These are phyloP conservation scores for Cymbidium sinense DNA, from an alignment of 106 monocot species.

Conservation along the genomic window DNA sequence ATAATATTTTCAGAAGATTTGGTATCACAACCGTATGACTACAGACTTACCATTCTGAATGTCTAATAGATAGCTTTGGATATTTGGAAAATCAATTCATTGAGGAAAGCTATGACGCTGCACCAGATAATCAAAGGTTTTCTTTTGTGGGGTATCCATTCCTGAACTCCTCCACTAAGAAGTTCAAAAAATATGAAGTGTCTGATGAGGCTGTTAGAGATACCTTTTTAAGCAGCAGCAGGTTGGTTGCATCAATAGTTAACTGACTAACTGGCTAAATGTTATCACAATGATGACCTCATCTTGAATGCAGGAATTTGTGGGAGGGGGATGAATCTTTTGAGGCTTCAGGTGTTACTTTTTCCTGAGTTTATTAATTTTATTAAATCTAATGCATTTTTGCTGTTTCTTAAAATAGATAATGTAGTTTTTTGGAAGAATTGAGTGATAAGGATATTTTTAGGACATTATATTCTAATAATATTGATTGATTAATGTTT, in stretches of 20 bases:
- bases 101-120: constrained; percentile 12
- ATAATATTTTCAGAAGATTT: neutral
- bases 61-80: constrained; percentile 18
- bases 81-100: constrained; percentile 13
- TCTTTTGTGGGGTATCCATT: constrained; percentile 8
- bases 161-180: constrained; percentile 6
- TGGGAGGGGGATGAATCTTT: constrained; percentile 10
- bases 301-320: constrained; percentile 21
- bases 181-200: constrained; percentile 11
- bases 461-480: neutral
- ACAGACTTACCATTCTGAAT: neutral
- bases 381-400: neutral
- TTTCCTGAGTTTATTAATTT: neutral
- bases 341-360: constrained; percentile 30
- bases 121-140: constrained; percentile 11
- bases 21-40: neutral
- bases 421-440: neutral
- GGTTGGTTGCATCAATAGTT: constrained; percentile 36
- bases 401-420: neutral
- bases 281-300: neutral
- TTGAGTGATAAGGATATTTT: neutral
- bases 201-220: constrained; percentile 17
- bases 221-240: constrained; percentile 12
- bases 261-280: neutral
- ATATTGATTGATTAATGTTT: neutral